phyloP scores from a whole-genome alignment of 2,329 filamentous ascomycete species.

The Penicillium sp. region DNA sequence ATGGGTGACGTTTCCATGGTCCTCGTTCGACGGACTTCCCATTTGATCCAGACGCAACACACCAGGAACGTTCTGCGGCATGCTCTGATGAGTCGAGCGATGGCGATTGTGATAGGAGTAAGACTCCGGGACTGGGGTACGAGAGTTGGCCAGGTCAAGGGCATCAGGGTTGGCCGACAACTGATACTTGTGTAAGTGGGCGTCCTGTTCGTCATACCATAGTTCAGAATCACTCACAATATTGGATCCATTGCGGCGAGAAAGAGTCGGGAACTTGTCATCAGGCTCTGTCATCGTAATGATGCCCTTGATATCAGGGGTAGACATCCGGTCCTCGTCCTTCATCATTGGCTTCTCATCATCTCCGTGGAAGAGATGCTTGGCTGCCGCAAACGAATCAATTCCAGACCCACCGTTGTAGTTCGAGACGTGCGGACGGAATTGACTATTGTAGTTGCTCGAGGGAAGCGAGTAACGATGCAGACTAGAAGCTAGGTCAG shows the following conservation, averaged over 20 bases:
- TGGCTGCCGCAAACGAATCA: constrained; percentile 77
- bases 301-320: constrained; percentile 62
- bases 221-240: constrained; percentile 53
- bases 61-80: constrained; percentile 50
- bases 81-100: constrained; percentile 57
- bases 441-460: constrained; percentile 38
- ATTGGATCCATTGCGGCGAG: constrained; percentile 47
- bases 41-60: constrained; percentile 39
- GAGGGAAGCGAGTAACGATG: constrained; percentile 95
- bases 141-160: constrained; percentile 69
- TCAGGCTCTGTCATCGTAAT: constrained; percentile 67
- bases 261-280: constrained; percentile 73
- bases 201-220: no score
- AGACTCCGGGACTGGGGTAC: constrained; percentile 59
- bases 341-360: constrained; percentile 53
- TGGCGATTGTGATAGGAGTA: constrained; percentile 63
- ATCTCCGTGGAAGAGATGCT: constrained; percentile 81
- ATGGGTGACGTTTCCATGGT: constrained; percentile 21
- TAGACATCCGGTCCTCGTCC: constrained; percentile 49
- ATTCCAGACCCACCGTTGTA: constrained; percentile 46
- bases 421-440: constrained; percentile 27
- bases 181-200: constrained; percentile 46
- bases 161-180: constrained; percentile 75
- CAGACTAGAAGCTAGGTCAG: constrained; percentile 41
- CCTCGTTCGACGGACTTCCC: constrained; percentile 29